A percentile compares a stretch with the other conserved stretches of the same genome.
phyloP scores from a whole-genome alignment of 2,329 filamentous ascomycete genomes.

The Cladorrhinum sp. region DNA sequence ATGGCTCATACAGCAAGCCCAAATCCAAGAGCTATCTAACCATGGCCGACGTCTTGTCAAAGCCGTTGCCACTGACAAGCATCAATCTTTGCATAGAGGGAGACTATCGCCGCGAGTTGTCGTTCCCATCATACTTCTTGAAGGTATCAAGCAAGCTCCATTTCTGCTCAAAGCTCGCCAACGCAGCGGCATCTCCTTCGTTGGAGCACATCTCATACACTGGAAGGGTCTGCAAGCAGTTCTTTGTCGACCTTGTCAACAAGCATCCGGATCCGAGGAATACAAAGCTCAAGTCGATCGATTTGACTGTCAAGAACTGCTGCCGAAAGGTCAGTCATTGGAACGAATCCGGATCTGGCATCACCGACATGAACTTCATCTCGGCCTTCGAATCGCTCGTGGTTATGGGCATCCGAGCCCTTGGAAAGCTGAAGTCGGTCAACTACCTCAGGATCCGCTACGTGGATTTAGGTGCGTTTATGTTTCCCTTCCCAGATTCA shows the following conservation, averaged over 20 bases:
- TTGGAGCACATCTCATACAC: conserved; percentile 70
- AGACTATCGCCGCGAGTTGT: conserved; percentile 64
- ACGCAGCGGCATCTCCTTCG: conserved; percentile 54
- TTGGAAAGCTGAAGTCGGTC: conserved; percentile 58
- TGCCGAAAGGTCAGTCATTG: conserved; percentile 56
- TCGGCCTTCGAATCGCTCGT: conserved; percentile 67
- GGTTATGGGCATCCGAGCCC: conserved; percentile 57
- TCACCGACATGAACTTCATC: conserved; percentile 71
- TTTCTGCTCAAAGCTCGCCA: conserved; percentile 63
- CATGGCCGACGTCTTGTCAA: conserved; percentile 61
- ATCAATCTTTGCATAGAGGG: conserved; percentile 68
- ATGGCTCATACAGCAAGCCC: conserved; percentile 65
- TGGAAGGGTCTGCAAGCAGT: conserved; percentile 65
- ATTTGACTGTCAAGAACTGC: conserved; percentile 72
- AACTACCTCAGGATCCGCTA: conserved; percentile 68
- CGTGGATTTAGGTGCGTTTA: conserved; percentile 61
- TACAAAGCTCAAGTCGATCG: conserved; percentile 60
- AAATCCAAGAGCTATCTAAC: conserved; percentile 72
- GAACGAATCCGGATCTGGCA: conserved; percentile 65
- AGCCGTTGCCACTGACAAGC: conserved; percentile 55
- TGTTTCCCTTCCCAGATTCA: not conserved
- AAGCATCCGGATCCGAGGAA: conserved; percentile 46
- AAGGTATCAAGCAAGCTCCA: conserved; percentile 60
- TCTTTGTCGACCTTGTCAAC: conserved; percentile 58
- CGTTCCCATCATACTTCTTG: conserved; percentile 57